Conservation (phyloP, 2,329 filamentous ascomycete genomes). For the Emmonsia crescens region DNA sequence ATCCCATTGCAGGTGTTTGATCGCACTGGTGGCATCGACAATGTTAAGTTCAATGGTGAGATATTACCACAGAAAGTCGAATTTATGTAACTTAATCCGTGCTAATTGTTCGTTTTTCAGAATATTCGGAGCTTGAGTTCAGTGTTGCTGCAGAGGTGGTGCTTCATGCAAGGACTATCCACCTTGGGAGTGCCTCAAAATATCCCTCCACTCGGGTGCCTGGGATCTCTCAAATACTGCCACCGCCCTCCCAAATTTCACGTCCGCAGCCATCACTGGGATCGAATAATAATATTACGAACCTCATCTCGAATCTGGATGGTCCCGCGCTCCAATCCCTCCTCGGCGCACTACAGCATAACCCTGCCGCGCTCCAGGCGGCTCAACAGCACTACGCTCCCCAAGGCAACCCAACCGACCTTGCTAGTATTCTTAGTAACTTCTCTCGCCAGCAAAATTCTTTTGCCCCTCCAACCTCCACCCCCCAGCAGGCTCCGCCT, state of each 20-base stretch:
- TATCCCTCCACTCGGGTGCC: conserved; percentile 28
- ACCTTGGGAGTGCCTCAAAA: conserved; percentile 25
- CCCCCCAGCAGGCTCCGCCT: not conserved
- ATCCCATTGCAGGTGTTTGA: conserved; percentile 81
- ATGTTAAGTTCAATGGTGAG: conserved; percentile 64
- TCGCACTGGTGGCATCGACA: conserved; percentile 59
- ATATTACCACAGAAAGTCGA: not conserved
- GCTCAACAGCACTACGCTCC: conserved; percentile 19
- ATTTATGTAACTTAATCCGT: conserved; percentile 3
- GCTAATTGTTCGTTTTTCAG: conserved; percentile 27
- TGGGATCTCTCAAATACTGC: conserved; percentile 22
- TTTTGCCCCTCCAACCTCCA: not conserved
- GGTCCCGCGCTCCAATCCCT: conserved; percentile 60
- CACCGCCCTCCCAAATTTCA: conserved; percentile 16
- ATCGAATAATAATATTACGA: conserved; percentile 45
- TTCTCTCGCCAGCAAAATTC: conserved; percentile 8
- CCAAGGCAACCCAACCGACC: conserved; percentile 12
- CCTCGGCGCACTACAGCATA: conserved; percentile 47
- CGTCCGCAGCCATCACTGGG: conserved; percentile 20
- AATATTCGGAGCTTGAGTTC: conserved; percentile 76
- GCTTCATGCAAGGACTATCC: conserved; percentile 42
- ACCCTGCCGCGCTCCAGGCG: conserved; percentile 27
- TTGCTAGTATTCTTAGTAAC: conserved; percentile 17
- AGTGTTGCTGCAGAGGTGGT: conserved; percentile 71
- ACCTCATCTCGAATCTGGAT: conserved; percentile 57